A percentile compares a stretch with the other conserved stretches of the same genome.
Conservation (phyloP, 768 basidiomycete genomes). For the Rhodocollybia butyracea region DNA sequence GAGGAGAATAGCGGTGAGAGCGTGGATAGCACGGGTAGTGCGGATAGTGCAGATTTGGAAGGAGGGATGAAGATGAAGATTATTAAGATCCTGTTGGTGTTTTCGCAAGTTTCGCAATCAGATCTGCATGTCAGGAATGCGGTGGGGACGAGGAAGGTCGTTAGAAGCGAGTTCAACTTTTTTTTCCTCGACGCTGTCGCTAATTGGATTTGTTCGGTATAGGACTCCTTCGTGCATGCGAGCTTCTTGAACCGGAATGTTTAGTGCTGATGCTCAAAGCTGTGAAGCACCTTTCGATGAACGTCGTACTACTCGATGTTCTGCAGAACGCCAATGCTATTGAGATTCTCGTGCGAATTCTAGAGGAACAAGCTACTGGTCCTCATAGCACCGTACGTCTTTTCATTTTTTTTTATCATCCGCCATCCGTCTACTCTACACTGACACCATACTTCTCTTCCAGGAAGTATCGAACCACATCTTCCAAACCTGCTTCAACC, state of each 20-base stretch:
- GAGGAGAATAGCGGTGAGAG: not conserved
- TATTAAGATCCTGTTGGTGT: conserved; percentile 83
- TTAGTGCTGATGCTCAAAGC: conserved; percentile 90
- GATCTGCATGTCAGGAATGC: conserved; percentile 93
- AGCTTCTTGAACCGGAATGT: conserved; percentile 82
- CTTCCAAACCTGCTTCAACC: conserved; percentile 96
- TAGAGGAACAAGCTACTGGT: conserved; percentile 78
- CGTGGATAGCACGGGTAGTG: too few relatives aligned
- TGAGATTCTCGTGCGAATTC: conserved; percentile 81
- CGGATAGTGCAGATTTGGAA: not conserved
- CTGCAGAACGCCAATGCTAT: conserved; percentile 95
- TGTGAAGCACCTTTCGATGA: conserved; percentile 96
- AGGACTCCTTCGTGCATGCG: conserved; percentile 88
- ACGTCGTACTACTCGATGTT: conserved; percentile 82
- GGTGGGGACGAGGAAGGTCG: conserved; percentile 83
- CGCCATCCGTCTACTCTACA: not conserved
- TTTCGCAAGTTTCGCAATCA: conserved; percentile 94
- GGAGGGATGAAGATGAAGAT: conserved; percentile 82
- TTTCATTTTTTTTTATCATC: not conserved
- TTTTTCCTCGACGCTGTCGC: conserved; percentile 3
- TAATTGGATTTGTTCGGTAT: not conserved
- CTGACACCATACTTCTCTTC: conserved; percentile 4
- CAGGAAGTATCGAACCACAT: conserved; percentile 97
- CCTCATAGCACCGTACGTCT: conserved; percentile 73
- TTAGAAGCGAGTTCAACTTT: conserved; percentile 64